Conservation (phyloP, 1,139 yeast species). For the Suhomyces atakaporum region DNA sequence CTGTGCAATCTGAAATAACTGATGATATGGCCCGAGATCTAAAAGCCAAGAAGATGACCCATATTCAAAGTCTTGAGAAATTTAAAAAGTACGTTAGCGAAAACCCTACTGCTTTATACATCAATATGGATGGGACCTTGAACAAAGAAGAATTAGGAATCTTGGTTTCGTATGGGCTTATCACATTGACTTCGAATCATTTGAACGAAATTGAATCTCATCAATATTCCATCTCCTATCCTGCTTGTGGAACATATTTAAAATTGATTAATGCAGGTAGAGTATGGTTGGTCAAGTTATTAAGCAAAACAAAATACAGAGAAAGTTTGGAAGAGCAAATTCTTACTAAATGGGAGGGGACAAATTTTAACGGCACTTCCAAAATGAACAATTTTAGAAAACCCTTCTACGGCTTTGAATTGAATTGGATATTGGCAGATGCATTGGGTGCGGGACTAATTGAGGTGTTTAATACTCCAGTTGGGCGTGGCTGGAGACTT, state of each 20-base stretch:
- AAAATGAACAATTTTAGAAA: slow-evolving; percentile 51
- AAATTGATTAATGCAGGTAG: slow-evolving; percentile 50
- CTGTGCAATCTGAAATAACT: slow-evolving; percentile 6
- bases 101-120: slow-evolving; percentile 39
- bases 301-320: slow-evolving; percentile 47
- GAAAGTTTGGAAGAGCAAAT: slow-evolving; percentile 57
- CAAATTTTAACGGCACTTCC: slow-evolving; percentile 25
- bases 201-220: slow-evolving; percentile 49
- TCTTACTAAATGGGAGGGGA: slow-evolving; percentile 52
- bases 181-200: slow-evolving; percentile 54
- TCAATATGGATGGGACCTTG: slow-evolving; percentile 26
- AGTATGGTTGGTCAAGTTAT: slow-evolving; percentile 50
- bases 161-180: slow-evolving; percentile 53
- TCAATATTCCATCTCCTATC: slow-evolving; percentile 56
- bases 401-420: slow-evolving; percentile 60
- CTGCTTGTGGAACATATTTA: slow-evolving; percentile 60
- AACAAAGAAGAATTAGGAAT: slow-evolving; percentile 26
- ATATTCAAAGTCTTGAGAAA: slow-evolving; percentile 21
- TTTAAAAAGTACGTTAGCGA: slow-evolving; percentile 25
- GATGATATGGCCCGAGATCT: slow-evolving; percentile 8
- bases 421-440: slow-evolving; percentile 66
- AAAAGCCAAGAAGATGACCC: slow-evolving; percentile 7
- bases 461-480: slow-evolving; percentile 69
- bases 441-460: slow-evolving; percentile 68
- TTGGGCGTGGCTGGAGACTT: slow-evolving; percentile 68